A percentile compares a stretch with the other conserved stretches of the same genome.
Evolutionary conservation across 805 yeast genomes (phyloP).

Genomic region (Starmerella riodocensis): DNA sequence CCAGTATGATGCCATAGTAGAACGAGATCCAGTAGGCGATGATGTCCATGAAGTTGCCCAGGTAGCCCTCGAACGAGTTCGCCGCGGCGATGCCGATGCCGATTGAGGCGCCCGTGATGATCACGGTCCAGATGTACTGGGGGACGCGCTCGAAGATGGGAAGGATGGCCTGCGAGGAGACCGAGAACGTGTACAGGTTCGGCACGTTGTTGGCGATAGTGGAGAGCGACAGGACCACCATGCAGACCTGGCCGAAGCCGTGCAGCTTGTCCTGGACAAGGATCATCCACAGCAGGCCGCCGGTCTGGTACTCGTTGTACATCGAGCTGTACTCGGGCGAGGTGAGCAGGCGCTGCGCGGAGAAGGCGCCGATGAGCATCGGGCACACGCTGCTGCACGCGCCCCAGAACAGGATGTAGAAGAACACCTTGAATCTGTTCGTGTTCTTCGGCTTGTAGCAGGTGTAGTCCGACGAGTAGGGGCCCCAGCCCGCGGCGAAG

Average conservation of each 20-base stretch:
- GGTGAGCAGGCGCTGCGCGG: conserved; percentile 51
- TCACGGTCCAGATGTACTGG: conserved; percentile 67
- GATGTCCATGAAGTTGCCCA: conserved; percentile 79
- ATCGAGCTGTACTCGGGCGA: conserved; percentile 34
- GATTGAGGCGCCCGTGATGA: conserved; percentile 61
- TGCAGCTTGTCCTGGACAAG: conserved; percentile 68
- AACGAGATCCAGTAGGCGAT: conserved; percentile 86
- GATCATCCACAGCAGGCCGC: conserved; percentile 73
- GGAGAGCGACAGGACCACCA: conserved; percentile 71
- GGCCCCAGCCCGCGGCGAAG: conserved; percentile 89
- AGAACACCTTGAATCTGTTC: conserved; percentile 46
- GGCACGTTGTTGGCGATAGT: conserved; percentile 88
- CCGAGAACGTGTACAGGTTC: conserved; percentile 80
- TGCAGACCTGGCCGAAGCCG: conserved; percentile 81
- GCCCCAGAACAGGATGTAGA: conserved; percentile 51
- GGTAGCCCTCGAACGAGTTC: conserved; percentile 55
- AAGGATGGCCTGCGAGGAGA: conserved; percentile 78
- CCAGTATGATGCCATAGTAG: conserved; percentile 58
- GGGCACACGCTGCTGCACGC: conserved; percentile 57
- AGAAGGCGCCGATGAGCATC: conserved; percentile 75
- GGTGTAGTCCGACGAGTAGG: conserved; percentile 85
- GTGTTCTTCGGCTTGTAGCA: conserved; percentile 66
- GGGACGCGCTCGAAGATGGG: conserved; percentile 62
- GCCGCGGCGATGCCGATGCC: conserved; percentile 85
- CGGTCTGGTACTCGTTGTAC: conserved; percentile 45